Percentiles rank a stretch among this genome's conserved stretches.
These are phyloP conservation scores for Chlamydomonas sp. DNA, from an alignment of 139 green algal species.

Conservation along the genomic window DNA sequence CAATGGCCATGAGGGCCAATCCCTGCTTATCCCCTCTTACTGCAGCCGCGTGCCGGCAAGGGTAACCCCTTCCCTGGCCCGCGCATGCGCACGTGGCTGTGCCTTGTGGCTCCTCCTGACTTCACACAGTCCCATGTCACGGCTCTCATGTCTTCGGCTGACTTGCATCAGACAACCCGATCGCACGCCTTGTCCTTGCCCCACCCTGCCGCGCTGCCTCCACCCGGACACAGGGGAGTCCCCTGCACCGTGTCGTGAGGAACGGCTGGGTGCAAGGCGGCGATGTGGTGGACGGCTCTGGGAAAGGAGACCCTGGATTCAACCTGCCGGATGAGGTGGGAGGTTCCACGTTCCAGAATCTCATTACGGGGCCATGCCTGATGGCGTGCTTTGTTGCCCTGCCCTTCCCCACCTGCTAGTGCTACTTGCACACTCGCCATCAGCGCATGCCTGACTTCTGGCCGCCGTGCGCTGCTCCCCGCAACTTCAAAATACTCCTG, in stretches of 20 bases:
- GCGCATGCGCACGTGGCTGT: background rate
- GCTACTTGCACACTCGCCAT: too few relatives aligned
- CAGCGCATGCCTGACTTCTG: too few relatives aligned
- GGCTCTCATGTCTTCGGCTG: background rate
- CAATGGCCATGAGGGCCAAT: too few relatives aligned
- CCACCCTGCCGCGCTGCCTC: background rate
- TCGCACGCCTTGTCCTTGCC: background rate
- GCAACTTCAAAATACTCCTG: too few relatives aligned
- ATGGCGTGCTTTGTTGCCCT: too few relatives aligned
- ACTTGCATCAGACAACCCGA: background rate
- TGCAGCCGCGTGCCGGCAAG: background rate
- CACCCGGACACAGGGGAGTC: constrained; percentile 2
- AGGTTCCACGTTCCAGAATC: too few relatives aligned
- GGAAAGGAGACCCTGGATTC: constrained; percentile 54
- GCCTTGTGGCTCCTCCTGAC: background rate
- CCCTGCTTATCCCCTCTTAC: too few relatives aligned
- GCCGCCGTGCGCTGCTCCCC: too few relatives aligned
- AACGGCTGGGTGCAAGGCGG: constrained; percentile 43
- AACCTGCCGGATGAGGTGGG: constrained; percentile 43
- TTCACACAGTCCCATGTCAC: background rate
- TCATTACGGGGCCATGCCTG: too few relatives aligned
- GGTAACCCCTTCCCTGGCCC: background rate
- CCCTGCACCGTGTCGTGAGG: constrained; percentile 16
- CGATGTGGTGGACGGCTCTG: constrained; percentile 56
- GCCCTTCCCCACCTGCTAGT: too few relatives aligned